phyloP scores from a whole-genome alignment of 2,329 filamentous ascomycete species.

The Aaosphaeria pasadenensis region DNA sequence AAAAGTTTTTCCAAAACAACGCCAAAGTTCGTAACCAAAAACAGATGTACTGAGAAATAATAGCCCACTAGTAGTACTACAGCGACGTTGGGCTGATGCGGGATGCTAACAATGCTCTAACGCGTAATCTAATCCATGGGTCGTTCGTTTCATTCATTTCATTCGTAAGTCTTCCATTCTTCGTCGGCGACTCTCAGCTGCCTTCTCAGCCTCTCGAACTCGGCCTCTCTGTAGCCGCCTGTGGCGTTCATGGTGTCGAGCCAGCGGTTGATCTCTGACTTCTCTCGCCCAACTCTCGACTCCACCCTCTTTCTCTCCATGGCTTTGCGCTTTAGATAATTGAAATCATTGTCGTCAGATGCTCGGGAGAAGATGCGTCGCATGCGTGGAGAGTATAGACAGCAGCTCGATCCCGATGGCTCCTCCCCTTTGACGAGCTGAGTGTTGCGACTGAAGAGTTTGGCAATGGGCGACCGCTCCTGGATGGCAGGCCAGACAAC shows the following conservation, averaged over 20 bases:
- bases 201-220: constrained; percentile 22
- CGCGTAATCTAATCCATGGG: background rate
- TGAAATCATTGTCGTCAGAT: constrained; percentile 64
- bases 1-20: no score
- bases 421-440: constrained; percentile 54
- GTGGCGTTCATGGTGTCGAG: constrained; percentile 17
- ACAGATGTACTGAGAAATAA: no score
- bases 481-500: constrained; percentile 68
- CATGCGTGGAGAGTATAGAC: constrained; percentile 81
- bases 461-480: constrained; percentile 45
- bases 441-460: constrained; percentile 51
- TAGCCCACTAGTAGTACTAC: no score
- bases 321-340: constrained; percentile 60
- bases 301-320: constrained; percentile 45
- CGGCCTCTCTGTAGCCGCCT: constrained; percentile 9
- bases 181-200: constrained; percentile 20
- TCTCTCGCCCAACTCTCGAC: constrained; percentile 43
- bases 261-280: constrained; percentile 32
- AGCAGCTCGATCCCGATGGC: constrained; percentile 56
- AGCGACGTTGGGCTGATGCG: no score
- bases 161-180: constrained; percentile 21
- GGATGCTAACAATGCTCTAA: no score
- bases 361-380: constrained; percentile 67
- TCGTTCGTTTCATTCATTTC: background rate
- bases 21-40: no score